Evolutionary conservation across 371 early-diverging fungal genomes (phyloP).

Genomic region (Basidiobolus meristosporus): DNA sequence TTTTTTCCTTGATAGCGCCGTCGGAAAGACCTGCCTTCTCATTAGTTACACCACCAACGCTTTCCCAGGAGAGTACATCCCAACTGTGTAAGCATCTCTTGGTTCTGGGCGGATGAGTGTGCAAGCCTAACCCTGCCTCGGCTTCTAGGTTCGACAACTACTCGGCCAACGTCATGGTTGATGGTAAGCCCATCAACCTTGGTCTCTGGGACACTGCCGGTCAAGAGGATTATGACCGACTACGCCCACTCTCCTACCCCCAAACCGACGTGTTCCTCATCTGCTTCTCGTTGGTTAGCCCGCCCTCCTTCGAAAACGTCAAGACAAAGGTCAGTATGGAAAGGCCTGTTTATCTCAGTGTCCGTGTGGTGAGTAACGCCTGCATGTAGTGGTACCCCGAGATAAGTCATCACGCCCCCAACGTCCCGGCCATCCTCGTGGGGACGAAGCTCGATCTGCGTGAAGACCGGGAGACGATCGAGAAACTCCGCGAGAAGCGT

Average conservation of each 20-base stretch:
- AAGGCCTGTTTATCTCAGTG: neutral
- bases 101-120: neutral
- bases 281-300: slow-evolving; percentile 73
- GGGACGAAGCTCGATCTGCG: slow-evolving; percentile 98
- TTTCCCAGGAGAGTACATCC: slow-evolving; percentile 94
- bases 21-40: slow-evolving; percentile 90
- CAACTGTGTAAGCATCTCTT: slow-evolving; percentile 69
- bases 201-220: slow-evolving; percentile 98
- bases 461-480: slow-evolving; percentile 76
- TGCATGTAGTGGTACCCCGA: slow-evolving; percentile 77
- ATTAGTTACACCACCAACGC: slow-evolving; percentile 94
- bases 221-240: slow-evolving; percentile 94
- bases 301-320: slow-evolving; percentile 86
- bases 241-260: slow-evolving; percentile 87
- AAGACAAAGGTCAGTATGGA: slow-evolving; percentile 41
- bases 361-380: neutral
- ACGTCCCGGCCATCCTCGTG: slow-evolving; percentile 88
- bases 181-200: slow-evolving; percentile 84
- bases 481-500: slow-evolving; percentile 66
- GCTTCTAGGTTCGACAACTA: slow-evolving; percentile 84
- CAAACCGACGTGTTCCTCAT: slow-evolving; percentile 87
- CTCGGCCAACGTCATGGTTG: slow-evolving; percentile 84
- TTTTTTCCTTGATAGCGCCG: slow-evolving; percentile 3
- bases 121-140: neutral
- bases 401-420: slow-evolving; percentile 87